Evolutionary conservation across 2,329 filamentous ascomycete genomes (phyloP), one percentile per base, ranked within the genome.

Genomic region (Penicillium griseofulvum): DNA sequence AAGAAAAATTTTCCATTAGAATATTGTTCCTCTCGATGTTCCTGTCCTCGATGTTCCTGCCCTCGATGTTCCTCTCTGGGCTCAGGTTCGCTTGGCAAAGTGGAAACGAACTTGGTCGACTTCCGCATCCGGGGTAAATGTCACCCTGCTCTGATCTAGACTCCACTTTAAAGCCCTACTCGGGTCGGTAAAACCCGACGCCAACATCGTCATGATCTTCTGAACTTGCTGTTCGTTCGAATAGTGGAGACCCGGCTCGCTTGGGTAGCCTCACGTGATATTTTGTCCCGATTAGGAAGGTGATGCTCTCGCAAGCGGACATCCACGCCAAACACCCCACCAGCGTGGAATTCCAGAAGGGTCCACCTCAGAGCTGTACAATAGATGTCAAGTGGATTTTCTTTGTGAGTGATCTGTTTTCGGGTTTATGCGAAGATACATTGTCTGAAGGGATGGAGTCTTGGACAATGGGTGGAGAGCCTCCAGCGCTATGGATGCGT

Each of bases 81-180:
- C 52, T 60, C 37, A 49, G 22, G 22, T 22, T 22, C 22, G 22
- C 22, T 22, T 36, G 34, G 57, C 51, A 33, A 49, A n/a, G 17
- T 29, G 19, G 19, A n/a, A 42, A 51, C 31, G 24, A 55, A 44
- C 55, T 52, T 54, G 52, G 41, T 14, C 24, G 28, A 46, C 41
- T 63, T 63, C 63, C 63, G 63, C 62, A 65, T 65, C 55, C 63
- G 60, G 63, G 22, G n/a, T 22, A 19, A 43, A 65, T 62, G 63
- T 65, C 56, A 60, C 60, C 53, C 48, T 60, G 36, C 39, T 31
- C 37, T 29, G 48, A 52, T 37, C 47, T 17, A 11, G 28, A 39
- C 17, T 44, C 59, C 54, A 51, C 53, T 16, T 12, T 26, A 5
- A 14, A 39, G 24, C 22, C 34, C 31, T 47, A 28, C 24, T 36